Base-by-base conservation (phyloP, 2,329 filamentous ascomycete genomes). In the Xylaria sp. region DNA sequence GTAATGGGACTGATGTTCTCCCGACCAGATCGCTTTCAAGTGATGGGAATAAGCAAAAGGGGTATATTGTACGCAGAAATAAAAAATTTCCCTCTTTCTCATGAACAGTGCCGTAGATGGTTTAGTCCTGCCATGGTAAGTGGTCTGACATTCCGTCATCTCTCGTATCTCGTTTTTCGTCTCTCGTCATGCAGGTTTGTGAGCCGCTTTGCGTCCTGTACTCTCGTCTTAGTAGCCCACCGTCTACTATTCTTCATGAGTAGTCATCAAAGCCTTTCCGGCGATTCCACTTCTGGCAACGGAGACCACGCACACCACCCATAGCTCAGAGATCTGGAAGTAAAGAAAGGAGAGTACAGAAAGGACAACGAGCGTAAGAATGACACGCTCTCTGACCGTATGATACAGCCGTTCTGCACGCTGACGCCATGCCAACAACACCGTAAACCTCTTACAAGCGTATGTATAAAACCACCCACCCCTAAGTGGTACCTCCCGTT, bases 361-460 rank as follows among this genome's bases (percentile, higher is more conserved):
- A 62, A 60, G n/a, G 33, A 37, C 40, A 49, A 46, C 25, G 9
- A 43, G 37, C 11, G 21, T 42, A 31, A 17, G 21, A 46, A 38
- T 50, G 15, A 45, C 17, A 54, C 35, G 65, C 61, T 60, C 61
- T 65, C 58, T 62, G 33, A 14, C 37, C 47, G 33, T 65, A 60
- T 70, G 67, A 66, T 69, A 69, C 70, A 70, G 66, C 67, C 63
- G 63, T 65, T 61, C 62, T 35, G 61, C 63, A 65, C 59, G 68
- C 53, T n/a, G 47, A 65, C 64, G 52, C 45, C 40, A 21, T 43
- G 33, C 45, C 31, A 21, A 40, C 17, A 46, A 60, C 23, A 51
- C 60, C 57, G n/a, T 11, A 19, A 64, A 43, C 57, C 19, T 28
- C 28, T 37, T 45, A 58, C 17, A 59, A 56, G 17, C 47, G 19